Base-by-base conservation (phyloP, 805 yeast genomes). In the Metschnikowia drakensbergensis region DNA sequence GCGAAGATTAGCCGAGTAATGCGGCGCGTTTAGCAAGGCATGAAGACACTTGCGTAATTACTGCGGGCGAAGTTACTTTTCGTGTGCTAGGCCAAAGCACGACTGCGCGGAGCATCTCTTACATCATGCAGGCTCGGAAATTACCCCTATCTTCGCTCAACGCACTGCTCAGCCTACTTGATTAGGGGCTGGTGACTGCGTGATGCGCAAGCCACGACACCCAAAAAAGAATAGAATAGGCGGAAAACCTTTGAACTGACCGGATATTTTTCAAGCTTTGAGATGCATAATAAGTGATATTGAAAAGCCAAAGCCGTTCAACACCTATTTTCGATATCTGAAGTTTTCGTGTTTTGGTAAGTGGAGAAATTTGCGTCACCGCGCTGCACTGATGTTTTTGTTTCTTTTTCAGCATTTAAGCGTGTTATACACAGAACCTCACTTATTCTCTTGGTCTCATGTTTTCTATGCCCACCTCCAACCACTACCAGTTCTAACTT, bases 81-180 rank as follows among this genome's bases (percentile, higher is more conserved):
- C 32, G 41, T 6, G 17, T 28, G 41, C n/a, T 40, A 32, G n/a
- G 36, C 36, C 36, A 40, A 40, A 40, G 43, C 43, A 31, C 43
- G 36, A 40, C 29, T 31, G 43, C 36, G 32, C 32, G 36, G 29
- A 42, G 37, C 37, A 42, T 42, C 45, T 36, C 29, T 23, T 6
- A 34, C 30, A 11, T n/a, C 31, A 42, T 33, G 31, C 45, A 41
- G 45, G 29, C 30, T 22, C 23, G 13, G 7, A 26, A 42, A 11
- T 42, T 42, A 42, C 45, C 45, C 45, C 45, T 42, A 42, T 42
- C 27, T 33, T 23, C 30, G 29, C 17, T 34, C 38, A 42, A 8
- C 31, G 45, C 36, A 25, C 38, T 27, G 45, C 45, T 31, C 44
- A 41, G 44, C 44, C 44, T 41, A 39, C 36, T 40, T 40, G 35